A percentile compares a stretch with the other conserved stretches of the same genome.
Conservation (phyloP, 345 rosid species). For the Eucalyptus melliodora region DNA sequence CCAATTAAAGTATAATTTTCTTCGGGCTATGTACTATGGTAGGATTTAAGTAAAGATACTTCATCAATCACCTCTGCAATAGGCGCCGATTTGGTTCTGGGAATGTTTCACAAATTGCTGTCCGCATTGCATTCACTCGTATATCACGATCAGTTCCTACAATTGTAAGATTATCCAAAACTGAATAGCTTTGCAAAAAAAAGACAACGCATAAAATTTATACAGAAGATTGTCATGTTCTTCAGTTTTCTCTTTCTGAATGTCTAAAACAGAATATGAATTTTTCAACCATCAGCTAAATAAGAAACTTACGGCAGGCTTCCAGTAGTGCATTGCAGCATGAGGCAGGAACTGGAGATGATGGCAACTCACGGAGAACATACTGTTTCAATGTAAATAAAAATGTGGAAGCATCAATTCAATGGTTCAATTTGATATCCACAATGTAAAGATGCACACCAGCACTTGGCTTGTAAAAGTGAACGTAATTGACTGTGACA, state of each 20-base stretch:
- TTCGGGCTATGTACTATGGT: not conserved
- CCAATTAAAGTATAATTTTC: not conserved
- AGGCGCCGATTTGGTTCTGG: conserved; percentile 98
- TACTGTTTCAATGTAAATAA: conserved; percentile 34
- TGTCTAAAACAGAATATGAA: not conserved
- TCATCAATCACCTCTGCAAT: conserved; percentile 61
- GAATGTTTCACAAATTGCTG: conserved; percentile 86
- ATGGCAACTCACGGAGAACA: conserved; percentile 90
- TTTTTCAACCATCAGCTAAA: not conserved
- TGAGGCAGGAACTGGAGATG: conserved; percentile 98
- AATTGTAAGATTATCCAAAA: not conserved
- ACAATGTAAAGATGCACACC: not conserved
- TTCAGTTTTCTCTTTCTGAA: not conserved
- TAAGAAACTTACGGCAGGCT: conserved; percentile 78
- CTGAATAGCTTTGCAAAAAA: not conserved
- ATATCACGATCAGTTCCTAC: conserved; percentile 60
- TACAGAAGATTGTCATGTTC: not conserved
- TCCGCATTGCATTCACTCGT: conserved; percentile 74
- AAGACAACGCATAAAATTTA: not conserved
- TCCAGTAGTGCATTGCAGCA: conserved; percentile 93
- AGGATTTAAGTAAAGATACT: not conserved
- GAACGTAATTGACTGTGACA: not conserved
- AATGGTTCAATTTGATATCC: not conserved
- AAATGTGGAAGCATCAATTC: not conserved
- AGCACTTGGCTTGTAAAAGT: not conserved